phyloP scores from a whole-genome alignment of 2,329 filamentous ascomycete genomes.

The Trichoderma sp. region DNA sequence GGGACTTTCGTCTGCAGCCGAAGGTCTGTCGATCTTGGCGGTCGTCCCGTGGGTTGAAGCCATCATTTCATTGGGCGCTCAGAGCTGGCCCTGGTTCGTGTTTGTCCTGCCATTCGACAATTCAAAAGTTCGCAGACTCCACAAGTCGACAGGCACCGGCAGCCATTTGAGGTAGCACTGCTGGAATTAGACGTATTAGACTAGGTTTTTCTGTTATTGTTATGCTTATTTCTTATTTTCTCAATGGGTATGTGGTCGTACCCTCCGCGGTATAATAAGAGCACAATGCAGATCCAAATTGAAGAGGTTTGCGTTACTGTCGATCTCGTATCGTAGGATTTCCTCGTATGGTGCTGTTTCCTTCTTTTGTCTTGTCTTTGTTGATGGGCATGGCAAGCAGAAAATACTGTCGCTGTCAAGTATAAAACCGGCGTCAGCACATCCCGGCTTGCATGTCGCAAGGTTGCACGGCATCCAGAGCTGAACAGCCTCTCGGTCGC shows the following conservation, averaged over 20 bases:
- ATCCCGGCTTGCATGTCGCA: not conserved
- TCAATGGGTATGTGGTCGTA: not conserved
- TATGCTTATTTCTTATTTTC: constrained; percentile 11
- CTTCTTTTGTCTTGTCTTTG: not conserved
- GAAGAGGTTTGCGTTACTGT: not conserved
- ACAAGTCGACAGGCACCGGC: not conserved
- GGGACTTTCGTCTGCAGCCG: not conserved
- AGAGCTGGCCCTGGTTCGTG: not conserved
- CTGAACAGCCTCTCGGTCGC: not conserved
- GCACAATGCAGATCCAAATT: not conserved
- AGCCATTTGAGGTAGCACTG: not conserved
- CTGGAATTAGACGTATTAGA: not conserved
- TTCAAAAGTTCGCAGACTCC: constrained; percentile 14
- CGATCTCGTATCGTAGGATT: not conserved
- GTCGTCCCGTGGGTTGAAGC: constrained; percentile 10
- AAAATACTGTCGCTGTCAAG: not conserved
- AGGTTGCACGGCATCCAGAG: not conserved
- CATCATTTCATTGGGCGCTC: constrained; percentile 1
- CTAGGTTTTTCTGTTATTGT: not conserved
- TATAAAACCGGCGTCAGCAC: not conserved
- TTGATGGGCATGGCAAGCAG: not conserved
- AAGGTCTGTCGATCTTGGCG: not conserved
- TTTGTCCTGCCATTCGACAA: not conserved
- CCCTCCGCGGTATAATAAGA: not conserved
- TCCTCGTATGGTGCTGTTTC: not conserved